Evolutionary conservation across 331 rosid genomes (phyloP).

Genomic region (Pyracantha coccinea): DNA sequence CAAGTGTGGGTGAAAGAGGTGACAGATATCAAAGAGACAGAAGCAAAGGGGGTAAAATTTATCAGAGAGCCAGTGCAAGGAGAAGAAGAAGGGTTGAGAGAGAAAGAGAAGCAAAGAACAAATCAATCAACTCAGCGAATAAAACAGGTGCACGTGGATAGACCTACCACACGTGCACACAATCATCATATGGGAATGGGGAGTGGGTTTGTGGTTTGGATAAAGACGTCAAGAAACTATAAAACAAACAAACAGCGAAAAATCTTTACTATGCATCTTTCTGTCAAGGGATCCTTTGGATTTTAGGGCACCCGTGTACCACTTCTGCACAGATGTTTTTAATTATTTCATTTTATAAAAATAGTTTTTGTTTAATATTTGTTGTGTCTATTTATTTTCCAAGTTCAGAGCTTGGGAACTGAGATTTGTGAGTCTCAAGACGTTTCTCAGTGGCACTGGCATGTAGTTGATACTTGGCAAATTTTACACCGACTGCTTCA

Average conservation of each 20-base stretch:
- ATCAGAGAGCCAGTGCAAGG: background rate
- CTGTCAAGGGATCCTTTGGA: background rate
- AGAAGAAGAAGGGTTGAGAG: background rate
- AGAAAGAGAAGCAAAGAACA: constrained; percentile 15
- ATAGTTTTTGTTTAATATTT: constrained; percentile 1
- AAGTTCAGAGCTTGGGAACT: constrained; percentile 15
- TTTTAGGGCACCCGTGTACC: constrained; percentile 9
- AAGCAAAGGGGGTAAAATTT: background rate
- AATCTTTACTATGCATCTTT: background rate
- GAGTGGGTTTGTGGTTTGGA: constrained; percentile 4
- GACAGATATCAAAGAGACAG: background rate
- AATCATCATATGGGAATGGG: constrained; percentile 30
- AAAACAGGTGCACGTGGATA: constrained; percentile 82
- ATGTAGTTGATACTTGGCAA: background rate
- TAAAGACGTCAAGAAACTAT: constrained; percentile 33
- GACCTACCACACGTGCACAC: constrained; percentile 96
- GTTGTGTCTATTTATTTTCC: background rate
- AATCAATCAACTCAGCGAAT: constrained; percentile 47
- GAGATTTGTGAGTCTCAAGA: constrained; percentile 49
- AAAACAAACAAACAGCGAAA: constrained; percentile 12
- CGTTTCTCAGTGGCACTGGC: background rate
- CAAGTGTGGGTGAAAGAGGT: background rate
- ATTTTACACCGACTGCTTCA: background rate
- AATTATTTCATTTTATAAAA: background rate
- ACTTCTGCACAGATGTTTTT: background rate